phyloP scores from a whole-genome alignment of 164 flowering plant species.

The Paratinospora sagittata region DNA sequence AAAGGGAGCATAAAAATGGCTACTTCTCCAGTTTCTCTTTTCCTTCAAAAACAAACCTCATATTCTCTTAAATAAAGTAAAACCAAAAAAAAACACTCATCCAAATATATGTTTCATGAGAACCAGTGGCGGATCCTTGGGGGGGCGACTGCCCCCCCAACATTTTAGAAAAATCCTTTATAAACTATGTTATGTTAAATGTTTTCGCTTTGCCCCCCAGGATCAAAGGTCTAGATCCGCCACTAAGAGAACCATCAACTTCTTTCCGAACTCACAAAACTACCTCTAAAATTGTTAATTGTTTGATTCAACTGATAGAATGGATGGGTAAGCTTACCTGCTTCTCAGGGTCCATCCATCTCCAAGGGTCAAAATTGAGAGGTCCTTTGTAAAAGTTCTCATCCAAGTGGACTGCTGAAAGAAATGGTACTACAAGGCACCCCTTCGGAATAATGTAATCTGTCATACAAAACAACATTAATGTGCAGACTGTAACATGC shows the following conservation, averaged over 20 bases:
- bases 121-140: too few relatives aligned
- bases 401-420: conserved; percentile 83
- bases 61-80: background rate
- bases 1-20: conserved; percentile 61
- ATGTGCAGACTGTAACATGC: background rate
- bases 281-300: background rate
- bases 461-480: conserved; percentile 22
- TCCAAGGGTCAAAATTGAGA: conserved; percentile 71
- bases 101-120: too few relatives aligned
- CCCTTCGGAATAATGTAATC: conserved; percentile 80
- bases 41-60: conserved; percentile 31
- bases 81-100: background rate
- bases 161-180: too few relatives aligned
- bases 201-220: too few relatives aligned
- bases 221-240: too few relatives aligned
- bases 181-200: too few relatives aligned
- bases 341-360: conserved; percentile 79
- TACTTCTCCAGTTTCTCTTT: conserved; percentile 73
- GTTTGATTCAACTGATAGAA: background rate
- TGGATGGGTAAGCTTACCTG: conserved; percentile 35
- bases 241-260: background rate
- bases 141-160: too few relatives aligned
- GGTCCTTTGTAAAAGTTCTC: conserved; percentile 50
- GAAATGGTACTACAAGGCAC: conserved; percentile 82
- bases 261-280: background rate